Base-by-base conservation (phyloP, 2,329 filamentous ascomycete genomes). In the Fusarium buxicola region DNA sequence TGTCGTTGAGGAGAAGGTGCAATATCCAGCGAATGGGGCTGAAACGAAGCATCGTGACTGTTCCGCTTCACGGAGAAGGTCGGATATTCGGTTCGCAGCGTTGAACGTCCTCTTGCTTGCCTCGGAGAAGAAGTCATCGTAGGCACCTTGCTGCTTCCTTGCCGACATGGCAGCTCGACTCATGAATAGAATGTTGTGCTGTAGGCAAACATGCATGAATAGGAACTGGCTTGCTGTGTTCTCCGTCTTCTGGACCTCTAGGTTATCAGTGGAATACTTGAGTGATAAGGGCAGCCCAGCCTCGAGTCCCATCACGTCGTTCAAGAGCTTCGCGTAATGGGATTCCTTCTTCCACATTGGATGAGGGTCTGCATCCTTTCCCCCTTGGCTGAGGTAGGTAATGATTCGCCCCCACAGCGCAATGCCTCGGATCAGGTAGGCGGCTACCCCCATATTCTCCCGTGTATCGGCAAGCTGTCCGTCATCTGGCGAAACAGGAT, bases 1-100 rank as follows among this genome's bases (percentile, higher is more conserved):
- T 0, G 92, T 96, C 48, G 92, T 95, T 2, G 94, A 94, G 18
- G 94, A 87, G 73, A 97, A 98, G 2, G 94, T 93, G 69, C 92
- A 96, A 75, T 98, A 99, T 2, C 95, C 94, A 2, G 93, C 91
- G 74, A 98, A 98, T 0, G 95, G 95, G 1, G 94, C 94, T 0
- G 93, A 89, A 8, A 98, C 86, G 58, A 90, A 88, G 73, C 94
- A 89, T 21, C 75, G 73, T 3, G 68, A 58, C 11, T 90, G 86
- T 70, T 93, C 90, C 4, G 91, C 87, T 65, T 96, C 92, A 65
- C 89, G 89, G 45, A 98, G 86, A 40, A 98, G 81, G 27, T 89
- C 86, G 0, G 94, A 97, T 50, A 98, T 95, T 63, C 89, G 87
- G 71, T 92, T 93, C 5, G 95, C 95, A 7, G 94, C 92, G 43